A percentile compares a stretch with the other conserved stretches of the same genome.
Evolutionary conservation across 768 basidiomycete genomes (phyloP).

Genomic region (Leccinum incarnatum): DNA sequence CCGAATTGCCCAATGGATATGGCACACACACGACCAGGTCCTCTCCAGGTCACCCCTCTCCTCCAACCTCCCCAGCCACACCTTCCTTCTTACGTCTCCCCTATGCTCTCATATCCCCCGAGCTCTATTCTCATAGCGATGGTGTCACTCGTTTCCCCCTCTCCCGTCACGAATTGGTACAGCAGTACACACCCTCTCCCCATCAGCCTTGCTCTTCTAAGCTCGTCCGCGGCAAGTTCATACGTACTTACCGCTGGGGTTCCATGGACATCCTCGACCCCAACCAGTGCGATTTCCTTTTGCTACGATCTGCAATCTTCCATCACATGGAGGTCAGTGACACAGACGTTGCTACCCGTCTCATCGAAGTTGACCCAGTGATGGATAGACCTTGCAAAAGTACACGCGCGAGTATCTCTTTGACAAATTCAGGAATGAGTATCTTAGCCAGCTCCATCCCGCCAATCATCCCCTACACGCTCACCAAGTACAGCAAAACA

Average conservation of each 20-base stretch:
- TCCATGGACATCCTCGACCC: constrained; percentile 76
- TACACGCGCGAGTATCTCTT: constrained; percentile 83
- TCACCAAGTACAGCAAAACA: constrained; percentile 43
- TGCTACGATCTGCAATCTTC: constrained; percentile 75
- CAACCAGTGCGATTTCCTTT: constrained; percentile 76
- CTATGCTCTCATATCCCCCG: constrained; percentile 83
- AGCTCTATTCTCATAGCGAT: constrained; percentile 81
- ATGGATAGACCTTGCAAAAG: constrained; percentile 71
- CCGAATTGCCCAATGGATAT: constrained; percentile 55
- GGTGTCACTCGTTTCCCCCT: constrained; percentile 58
- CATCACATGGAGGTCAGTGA: constrained; percentile 82
- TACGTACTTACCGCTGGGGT: constrained; percentile 82
- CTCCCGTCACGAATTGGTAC: constrained; percentile 69
- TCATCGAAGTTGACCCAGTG: constrained; percentile 16
- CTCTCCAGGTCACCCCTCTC: constrained; percentile 50
- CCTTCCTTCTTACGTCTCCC: constrained; percentile 65
- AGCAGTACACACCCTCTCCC: constrained; percentile 65
- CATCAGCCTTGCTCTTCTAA: constrained; percentile 43
- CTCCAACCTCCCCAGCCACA: constrained; percentile 64
- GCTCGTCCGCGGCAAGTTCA: constrained; percentile 59
- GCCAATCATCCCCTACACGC: constrained; percentile 40
- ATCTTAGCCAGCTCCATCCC: constrained; percentile 51
- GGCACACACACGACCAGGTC: constrained; percentile 49
- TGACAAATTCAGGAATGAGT: constrained; percentile 69
- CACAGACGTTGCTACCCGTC: constrained; percentile 9